Percentiles rank a stretch among this genome's conserved stretches.
Evolutionary conservation across 1,139 yeast species (phyloP).

Genomic region (Blastobotrys capitulatus): DNA sequence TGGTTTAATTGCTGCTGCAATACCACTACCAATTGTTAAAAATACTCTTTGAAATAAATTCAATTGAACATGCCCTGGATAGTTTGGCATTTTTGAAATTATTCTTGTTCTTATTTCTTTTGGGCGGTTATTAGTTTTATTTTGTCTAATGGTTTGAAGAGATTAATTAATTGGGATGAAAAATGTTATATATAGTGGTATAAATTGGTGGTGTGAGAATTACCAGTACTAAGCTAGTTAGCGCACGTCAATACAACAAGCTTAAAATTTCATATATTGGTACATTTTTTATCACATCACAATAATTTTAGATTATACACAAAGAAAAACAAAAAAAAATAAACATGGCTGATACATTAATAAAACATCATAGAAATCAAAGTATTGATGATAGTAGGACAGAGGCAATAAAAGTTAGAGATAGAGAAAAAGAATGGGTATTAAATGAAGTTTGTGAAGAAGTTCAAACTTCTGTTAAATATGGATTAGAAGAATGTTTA

Average conservation of each 20-base stretch:
- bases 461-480: slow-evolving; percentile 20
- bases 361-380: not conserved
- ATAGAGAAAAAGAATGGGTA: slow-evolving; percentile 29
- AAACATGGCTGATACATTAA: too few relatives aligned
- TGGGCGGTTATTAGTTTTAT: too few relatives aligned
- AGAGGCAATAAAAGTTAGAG: slow-evolving; percentile 7
- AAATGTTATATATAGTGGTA: not conserved
- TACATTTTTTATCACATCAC: too few relatives aligned
- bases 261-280: too few relatives aligned
- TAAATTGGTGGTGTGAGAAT: not conserved
- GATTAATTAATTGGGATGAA: not conserved
- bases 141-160: too few relatives aligned
- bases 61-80: slow-evolving; percentile 80
- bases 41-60: slow-evolving; percentile 55
- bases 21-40: slow-evolving; percentile 67
- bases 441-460: slow-evolving; percentile 26
- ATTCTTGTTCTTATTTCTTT: not conserved
- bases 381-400: not conserved
- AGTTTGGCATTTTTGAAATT: slow-evolving; percentile 24
- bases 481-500: slow-evolving; percentile 30
- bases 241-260: not conserved
- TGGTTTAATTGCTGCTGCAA: slow-evolving; percentile 83
- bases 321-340: not conserved
- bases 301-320: not conserved
- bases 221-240: not conserved